Evolutionary conservation across 73 alveolate species (phyloP).

Genomic region (Tetrahymena malaccensis): DNA sequence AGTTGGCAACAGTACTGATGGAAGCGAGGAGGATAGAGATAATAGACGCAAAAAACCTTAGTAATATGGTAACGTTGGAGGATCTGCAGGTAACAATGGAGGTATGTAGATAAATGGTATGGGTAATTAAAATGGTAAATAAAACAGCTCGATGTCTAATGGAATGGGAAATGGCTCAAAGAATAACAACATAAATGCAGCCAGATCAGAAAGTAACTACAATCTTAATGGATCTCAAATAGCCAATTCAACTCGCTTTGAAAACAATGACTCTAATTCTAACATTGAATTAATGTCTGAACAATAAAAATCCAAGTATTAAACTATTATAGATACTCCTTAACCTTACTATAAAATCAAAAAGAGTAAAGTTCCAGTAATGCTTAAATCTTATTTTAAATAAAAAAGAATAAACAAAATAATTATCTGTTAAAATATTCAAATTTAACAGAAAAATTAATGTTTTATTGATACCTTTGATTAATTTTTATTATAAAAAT

Average conservation of each 20-base stretch:
- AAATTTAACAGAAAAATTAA: too few species aligned
- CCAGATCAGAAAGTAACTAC: background rate
- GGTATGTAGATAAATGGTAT: background rate
- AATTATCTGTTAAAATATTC: too few species aligned
- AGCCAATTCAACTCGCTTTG: background rate
- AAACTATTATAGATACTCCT: background rate
- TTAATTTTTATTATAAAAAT: background rate
- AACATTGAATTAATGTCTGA: background rate
- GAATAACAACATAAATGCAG: background rate
- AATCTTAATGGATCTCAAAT: background rate
- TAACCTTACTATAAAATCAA: background rate
- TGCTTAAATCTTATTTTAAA: background rate
- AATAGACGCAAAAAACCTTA: background rate
- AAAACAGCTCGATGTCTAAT: background rate
- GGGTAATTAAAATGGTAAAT: background rate
- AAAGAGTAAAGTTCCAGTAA: background rate
- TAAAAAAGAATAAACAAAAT: too few species aligned
- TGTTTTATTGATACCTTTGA: too few species aligned
- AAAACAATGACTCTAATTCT: background rate
- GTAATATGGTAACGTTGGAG: background rate
- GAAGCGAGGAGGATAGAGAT: background rate
- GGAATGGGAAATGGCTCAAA: background rate
- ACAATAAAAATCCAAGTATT: background rate
- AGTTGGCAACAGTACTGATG: background rate
- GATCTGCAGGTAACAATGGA: background rate